These are phyloP conservation scores for Esteya vermicola DNA, from an alignment of 2,329 filamentous ascomycete genomes.

Conservation along the genomic window DNA sequence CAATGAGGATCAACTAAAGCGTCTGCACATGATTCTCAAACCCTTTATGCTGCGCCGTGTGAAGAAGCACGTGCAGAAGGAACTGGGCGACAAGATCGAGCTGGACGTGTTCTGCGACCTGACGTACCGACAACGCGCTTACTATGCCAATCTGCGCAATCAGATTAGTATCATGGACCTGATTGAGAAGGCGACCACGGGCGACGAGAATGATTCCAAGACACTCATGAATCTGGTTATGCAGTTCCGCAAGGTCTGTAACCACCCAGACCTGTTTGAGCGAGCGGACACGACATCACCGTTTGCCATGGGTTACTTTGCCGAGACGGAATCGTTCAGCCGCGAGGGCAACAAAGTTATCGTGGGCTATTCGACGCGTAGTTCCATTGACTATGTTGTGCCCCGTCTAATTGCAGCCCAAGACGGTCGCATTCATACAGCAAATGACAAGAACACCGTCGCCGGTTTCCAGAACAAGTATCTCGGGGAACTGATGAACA, in stretches of 20 bases:
- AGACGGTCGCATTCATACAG: conserved; percentile 59
- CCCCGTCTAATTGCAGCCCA: conserved; percentile 74
- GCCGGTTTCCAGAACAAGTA: conserved; percentile 73
- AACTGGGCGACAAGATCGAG: conserved; percentile 97
- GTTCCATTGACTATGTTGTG: conserved; percentile 68
- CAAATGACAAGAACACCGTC: conserved; percentile 56
- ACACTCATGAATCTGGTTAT: conserved; percentile 99
- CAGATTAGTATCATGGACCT: conserved; percentile 98
- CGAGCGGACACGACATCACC: conserved; percentile 84
- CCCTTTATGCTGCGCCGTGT: conserved; percentile 99
- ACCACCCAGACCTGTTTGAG: conserved; percentile 94
- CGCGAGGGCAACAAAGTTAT: conserved; percentile 71
- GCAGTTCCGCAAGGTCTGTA: conserved; percentile 99
- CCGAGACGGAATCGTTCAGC: conserved; percentile 88
- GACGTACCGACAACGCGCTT: conserved; percentile 87
- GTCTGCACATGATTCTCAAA: conserved; percentile 97
- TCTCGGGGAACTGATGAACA: conserved; percentile 70
- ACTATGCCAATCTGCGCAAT: conserved; percentile 84
- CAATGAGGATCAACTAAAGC: conserved; percentile 93
- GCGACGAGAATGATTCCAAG: conserved; percentile 86
- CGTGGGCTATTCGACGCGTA: conserved; percentile 79
- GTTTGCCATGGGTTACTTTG: conserved; percentile 71
- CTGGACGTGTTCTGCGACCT: conserved; percentile 91
- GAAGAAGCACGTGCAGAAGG: conserved; percentile 99
- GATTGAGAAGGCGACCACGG: conserved; percentile 89